Conservation (phyloP, 495 filamentous ascomycete species). For the Aspergillus funiculosus region DNA sequence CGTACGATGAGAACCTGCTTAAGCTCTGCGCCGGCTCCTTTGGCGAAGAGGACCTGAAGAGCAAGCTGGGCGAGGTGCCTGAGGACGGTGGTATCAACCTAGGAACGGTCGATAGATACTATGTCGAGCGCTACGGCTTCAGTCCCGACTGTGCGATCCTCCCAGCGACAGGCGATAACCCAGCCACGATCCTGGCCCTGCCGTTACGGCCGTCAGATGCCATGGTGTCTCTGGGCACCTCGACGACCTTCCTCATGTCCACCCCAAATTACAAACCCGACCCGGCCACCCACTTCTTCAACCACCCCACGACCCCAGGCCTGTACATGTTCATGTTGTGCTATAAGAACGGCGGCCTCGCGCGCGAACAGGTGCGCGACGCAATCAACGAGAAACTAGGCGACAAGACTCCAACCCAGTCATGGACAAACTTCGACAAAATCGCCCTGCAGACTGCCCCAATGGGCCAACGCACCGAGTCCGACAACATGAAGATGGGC, state of each 20-base stretch:
- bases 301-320: constrained; percentile 74
- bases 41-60: constrained; percentile 60
- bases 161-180: constrained; percentile 93
- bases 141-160: constrained; percentile 64
- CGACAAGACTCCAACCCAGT: constrained; percentile 33
- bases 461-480: constrained; percentile 50
- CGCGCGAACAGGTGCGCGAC: constrained; percentile 83
- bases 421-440: constrained; percentile 76
- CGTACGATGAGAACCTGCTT: constrained; percentile 69
- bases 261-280: constrained; percentile 86
- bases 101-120: constrained; percentile 70
- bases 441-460: constrained; percentile 57
- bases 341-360: constrained; percentile 96
- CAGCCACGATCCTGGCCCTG: constrained; percentile 85
- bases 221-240: constrained; percentile 90
- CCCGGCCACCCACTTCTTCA: constrained; percentile 82
- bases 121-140: constrained; percentile 72
- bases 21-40: constrained; percentile 67
- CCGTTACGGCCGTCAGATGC: constrained; percentile 82
- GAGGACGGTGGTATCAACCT: constrained; percentile 74
- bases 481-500: constrained; percentile 68
- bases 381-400: constrained; percentile 46
- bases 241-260: constrained; percentile 94
- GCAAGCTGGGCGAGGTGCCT: constrained; percentile 74
- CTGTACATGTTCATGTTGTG: constrained; percentile 99